Evolutionary conservation across 345 rosid species (phyloP).

Genomic region (Balakata baccata): DNA sequence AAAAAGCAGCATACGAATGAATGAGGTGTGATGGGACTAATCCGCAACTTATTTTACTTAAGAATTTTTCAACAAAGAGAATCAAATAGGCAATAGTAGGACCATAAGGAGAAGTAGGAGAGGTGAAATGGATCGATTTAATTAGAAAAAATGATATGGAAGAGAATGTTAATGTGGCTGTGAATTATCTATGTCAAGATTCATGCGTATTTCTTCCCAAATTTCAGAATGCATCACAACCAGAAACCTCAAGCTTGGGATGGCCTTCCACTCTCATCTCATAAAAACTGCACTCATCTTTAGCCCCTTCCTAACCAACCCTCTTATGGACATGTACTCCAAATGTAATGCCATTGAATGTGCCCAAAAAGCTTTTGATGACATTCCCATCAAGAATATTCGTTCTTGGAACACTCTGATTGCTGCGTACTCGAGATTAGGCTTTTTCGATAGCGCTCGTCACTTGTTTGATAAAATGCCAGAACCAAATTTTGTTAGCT

Average conservation of each 20-base stretch:
- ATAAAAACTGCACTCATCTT: slow-evolving; percentile 36
- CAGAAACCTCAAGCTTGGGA: slow-evolving; percentile 32
- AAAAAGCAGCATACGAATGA: too few species aligned
- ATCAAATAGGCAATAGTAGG: too few species aligned
- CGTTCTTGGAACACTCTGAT: slow-evolving; percentile 41
- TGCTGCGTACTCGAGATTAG: slow-evolving; percentile 8
- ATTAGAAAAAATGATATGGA: too few species aligned
- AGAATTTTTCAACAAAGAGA: too few species aligned
- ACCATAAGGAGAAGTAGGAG: too few species aligned
- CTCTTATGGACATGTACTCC: slow-evolving; percentile 36
- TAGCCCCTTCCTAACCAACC: slow-evolving; percentile 33
- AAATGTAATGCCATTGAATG: slow-evolving; percentile 30
- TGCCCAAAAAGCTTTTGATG: slow-evolving; percentile 37
- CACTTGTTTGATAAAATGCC: slow-evolving; percentile 46
- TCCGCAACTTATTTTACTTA: too few species aligned
- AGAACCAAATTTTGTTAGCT: slow-evolving; percentile 35
- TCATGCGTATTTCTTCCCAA: slow-evolving; percentile 6
- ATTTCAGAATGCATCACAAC: slow-evolving; percentile 29
- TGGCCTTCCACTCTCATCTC: slow-evolving; percentile 36
- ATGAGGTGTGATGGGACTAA: too few species aligned
- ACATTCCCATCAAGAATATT: slow-evolving; percentile 27
- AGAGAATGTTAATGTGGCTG: too few species aligned
- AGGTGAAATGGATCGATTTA: too few species aligned
- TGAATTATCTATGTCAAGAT: neutral
- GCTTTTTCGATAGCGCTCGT: slow-evolving; percentile 27